These are phyloP conservation scores for Cystobasidium sp. DNA, from an alignment of 1,284 basidiomycete genomes.

Conservation along the genomic window DNA sequence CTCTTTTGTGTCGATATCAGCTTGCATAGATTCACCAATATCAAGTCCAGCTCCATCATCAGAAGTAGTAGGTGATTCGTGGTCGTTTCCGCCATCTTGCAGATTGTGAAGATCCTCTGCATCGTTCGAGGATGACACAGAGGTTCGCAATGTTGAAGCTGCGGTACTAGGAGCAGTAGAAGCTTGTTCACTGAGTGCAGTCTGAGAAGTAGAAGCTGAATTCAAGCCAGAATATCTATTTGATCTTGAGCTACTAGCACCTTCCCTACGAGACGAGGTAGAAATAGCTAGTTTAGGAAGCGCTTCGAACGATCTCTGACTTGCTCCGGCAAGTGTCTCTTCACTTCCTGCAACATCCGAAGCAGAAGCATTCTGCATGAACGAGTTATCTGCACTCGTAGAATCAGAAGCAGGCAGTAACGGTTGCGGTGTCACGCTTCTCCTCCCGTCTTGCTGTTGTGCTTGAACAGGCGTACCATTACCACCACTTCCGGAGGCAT, in stretches of 20 bases:
- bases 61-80: slow-evolving; percentile 34
- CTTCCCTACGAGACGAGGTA: background rate
- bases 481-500: background rate
- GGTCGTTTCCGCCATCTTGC: background rate
- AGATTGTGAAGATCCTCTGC: background rate
- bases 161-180: slow-evolving; percentile 7
- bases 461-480: background rate
- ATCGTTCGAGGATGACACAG: slow-evolving; percentile 15
- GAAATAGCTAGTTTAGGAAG: slow-evolving; percentile 26
- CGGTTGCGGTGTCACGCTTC: slow-evolving; percentile 22
- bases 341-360: background rate
- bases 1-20: slow-evolving; percentile 2
- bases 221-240: background rate
- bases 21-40: background rate
- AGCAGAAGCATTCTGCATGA: background rate
- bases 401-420: background rate
- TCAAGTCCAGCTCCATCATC: slow-evolving; percentile 13
- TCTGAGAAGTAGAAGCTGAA: slow-evolving; percentile 13
- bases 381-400: slow-evolving; percentile 14
- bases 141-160: slow-evolving; percentile 34
- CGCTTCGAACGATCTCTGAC: background rate
- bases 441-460: background rate
- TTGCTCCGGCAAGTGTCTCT: background rate
- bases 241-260: background rate
- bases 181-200: slow-evolving; percentile 1